Percentiles rank a stretch among this genome's conserved stretches.
phyloP scores from a whole-genome alignment of 345 rosid species.

The Brassica cretica region DNA sequence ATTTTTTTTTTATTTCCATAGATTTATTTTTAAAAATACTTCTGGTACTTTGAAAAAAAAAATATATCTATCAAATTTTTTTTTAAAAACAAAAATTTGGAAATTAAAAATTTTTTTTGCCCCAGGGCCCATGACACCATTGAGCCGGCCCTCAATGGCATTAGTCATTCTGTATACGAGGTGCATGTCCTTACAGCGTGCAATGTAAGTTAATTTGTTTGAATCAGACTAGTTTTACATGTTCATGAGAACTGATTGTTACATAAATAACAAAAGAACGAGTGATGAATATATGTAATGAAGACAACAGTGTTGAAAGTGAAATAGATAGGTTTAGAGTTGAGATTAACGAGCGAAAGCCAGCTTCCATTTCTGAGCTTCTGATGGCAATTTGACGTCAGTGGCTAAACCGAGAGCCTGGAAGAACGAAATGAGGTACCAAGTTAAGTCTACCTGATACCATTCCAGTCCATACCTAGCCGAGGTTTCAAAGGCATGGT shows the following conservation, averaged over 20 bases:
- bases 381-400: constrained; percentile 64
- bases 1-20: no score
- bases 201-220: no score
- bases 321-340: neutral
- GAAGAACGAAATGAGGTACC: constrained; percentile 64
- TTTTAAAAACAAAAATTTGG: no score
- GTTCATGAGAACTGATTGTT: neutral
- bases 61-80: no score
- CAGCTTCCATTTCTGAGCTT: constrained; percentile 58
- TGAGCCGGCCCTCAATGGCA: no score
- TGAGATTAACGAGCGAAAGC: constrained; percentile 36
- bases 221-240: constrained; percentile 5
- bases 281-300: neutral
- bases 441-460: constrained; percentile 84
- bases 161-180: no score
- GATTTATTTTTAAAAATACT: no score
- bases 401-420: constrained; percentile 70
- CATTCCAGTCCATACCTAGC: constrained; percentile 84
- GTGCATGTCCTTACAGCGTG: no score
- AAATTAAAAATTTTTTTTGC: no score
- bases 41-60: no score
- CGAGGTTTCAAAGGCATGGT: constrained; percentile 80
- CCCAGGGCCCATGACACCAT: no score
- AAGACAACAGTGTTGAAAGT: neutral
- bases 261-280: neutral